phyloP scores from a whole-genome alignment of 2,329 filamentous ascomycete genomes.

The Epichloe aotearoae region DNA sequence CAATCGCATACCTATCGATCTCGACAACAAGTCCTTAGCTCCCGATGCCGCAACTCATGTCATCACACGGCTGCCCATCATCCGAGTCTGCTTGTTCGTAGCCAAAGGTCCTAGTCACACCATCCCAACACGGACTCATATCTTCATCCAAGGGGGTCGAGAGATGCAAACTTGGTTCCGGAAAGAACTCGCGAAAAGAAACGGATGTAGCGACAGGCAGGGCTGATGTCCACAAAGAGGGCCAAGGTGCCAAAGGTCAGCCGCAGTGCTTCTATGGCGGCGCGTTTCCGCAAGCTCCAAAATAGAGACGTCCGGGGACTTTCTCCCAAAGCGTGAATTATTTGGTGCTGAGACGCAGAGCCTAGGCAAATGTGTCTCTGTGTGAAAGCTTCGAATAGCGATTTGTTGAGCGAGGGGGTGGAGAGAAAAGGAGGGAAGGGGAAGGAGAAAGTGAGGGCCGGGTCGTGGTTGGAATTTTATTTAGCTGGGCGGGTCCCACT shows the following conservation, averaged over 20 bases:
- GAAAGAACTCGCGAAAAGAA: constrained; percentile 5
- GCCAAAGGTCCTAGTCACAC: constrained; percentile 7
- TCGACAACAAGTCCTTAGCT: constrained; percentile 70
- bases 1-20: constrained; percentile 99
- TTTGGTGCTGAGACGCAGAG: constrained; percentile 22
- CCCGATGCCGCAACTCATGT: constrained; percentile 25
- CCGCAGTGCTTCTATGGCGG: constrained; percentile 99
- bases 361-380: constrained; percentile 40
- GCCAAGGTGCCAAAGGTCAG: constrained; percentile 56
- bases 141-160: constrained; percentile 63
- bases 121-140: constrained; percentile 56
- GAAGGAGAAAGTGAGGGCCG: constrained; percentile 8
- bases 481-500: constrained; percentile 9
- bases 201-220: constrained; percentile 33
- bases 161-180: constrained; percentile 21
- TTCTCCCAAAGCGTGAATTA: constrained; percentile 85
- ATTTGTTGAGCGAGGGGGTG: constrained; percentile 95
- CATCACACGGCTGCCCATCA: constrained; percentile 37
- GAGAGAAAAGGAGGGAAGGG: constrained; percentile 21
- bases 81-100: constrained; percentile 15
- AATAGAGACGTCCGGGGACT: constrained; percentile 86
- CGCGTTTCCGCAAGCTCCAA: constrained; percentile 75
- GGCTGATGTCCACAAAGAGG: constrained; percentile 27
- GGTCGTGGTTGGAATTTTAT: constrained; percentile 13
- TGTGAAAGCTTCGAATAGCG: constrained; percentile 99